A percentile compares a stretch with the other conserved stretches of the same genome.
These are phyloP conservation scores for Leptographium radiaticola DNA, from an alignment of 2,329 filamentous ascomycete genomes.

Conservation along the genomic window DNA sequence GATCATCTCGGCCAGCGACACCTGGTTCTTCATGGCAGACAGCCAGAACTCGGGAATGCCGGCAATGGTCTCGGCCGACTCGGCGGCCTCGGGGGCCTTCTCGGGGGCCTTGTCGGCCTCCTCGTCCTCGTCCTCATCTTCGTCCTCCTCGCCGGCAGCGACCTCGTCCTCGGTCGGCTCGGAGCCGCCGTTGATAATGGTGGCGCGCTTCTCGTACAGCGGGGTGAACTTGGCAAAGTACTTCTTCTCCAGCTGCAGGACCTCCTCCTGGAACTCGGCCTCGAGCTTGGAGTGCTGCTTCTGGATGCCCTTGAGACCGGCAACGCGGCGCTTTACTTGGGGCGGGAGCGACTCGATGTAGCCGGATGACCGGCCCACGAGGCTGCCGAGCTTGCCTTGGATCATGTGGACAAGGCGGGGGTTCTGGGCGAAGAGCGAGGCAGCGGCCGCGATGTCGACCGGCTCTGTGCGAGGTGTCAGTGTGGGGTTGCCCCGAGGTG, in stretches of 20 bases:
- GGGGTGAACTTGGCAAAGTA: slow-evolving; percentile 98
- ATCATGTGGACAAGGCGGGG: slow-evolving; percentile 94
- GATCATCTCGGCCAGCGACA: slow-evolving; percentile 95
- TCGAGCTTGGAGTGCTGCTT: slow-evolving; percentile 98
- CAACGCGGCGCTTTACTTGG: slow-evolving; percentile 81
- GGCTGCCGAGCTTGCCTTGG: slow-evolving; percentile 84
- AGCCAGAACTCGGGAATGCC: slow-evolving; percentile 99
- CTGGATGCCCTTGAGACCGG: slow-evolving; percentile 93
- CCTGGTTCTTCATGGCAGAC: slow-evolving; percentile 99
- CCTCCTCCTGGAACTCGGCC: slow-evolving; percentile 96
- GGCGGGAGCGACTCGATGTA: slow-evolving; percentile 94
- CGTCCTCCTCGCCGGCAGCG: slow-evolving; percentile 69
- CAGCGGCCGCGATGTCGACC: slow-evolving; percentile 72
- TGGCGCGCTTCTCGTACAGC: slow-evolving; percentile 86
- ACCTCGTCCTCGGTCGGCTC: slow-evolving; percentile 86
- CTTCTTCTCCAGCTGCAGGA: slow-evolving; percentile 96
- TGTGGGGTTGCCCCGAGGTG: neutral
- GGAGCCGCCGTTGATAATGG: slow-evolving; percentile 74
- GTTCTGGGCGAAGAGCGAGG: slow-evolving; percentile 90
- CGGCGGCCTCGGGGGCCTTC: slow-evolving; percentile 34
- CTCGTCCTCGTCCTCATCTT: slow-evolving; percentile 54
- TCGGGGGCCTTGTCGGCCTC: slow-evolving; percentile 41
- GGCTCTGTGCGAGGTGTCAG: slow-evolving; percentile 52
- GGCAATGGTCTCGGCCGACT: slow-evolving; percentile 39
- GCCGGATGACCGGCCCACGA: slow-evolving; percentile 89